phyloP scores from a whole-genome alignment of 345 rosid genomes.

The Bruguiera parviflora region DNA sequence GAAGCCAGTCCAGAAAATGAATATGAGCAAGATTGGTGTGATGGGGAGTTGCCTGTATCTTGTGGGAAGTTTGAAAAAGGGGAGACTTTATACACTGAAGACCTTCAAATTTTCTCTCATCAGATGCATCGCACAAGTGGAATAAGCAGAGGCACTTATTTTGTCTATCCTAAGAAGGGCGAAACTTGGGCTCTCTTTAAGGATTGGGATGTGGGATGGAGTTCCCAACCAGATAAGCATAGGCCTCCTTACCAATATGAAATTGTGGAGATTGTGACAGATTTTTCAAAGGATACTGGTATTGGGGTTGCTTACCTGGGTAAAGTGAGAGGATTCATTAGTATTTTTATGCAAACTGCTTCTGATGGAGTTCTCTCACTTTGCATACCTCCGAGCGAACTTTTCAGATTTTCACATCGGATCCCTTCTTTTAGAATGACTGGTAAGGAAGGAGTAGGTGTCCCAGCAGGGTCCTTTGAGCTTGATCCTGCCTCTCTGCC shows the following conservation, averaged over 20 bases:
- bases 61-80: constrained; percentile 60
- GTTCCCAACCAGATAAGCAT: constrained; percentile 42
- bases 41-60: constrained; percentile 52
- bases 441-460: constrained; percentile 70
- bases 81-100: constrained; percentile 29
- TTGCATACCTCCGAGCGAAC: constrained; percentile 42
- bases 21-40: constrained; percentile 39
- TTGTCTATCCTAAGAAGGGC: constrained; percentile 64
- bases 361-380: constrained; percentile 28
- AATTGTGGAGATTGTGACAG: constrained; percentile 62
- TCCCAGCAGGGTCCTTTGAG: constrained; percentile 74
- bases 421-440: constrained; percentile 67
- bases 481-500: constrained; percentile 77
- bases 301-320: constrained; percentile 61
- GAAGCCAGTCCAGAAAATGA: constrained; percentile 44
- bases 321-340: constrained; percentile 77
- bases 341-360: constrained; percentile 45
- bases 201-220: constrained; percentile 69
- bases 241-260: constrained; percentile 47
- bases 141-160: constrained; percentile 18
- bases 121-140: constrained; percentile 23
- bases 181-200: constrained; percentile 88
- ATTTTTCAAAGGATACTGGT: constrained; percentile 46
- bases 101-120: constrained; percentile 67
- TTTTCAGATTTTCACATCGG: constrained; percentile 72